These are phyloP conservation scores for Termitomyces sp. DNA, from an alignment of 768 basidiomycete species.

Conservation along the genomic window DNA sequence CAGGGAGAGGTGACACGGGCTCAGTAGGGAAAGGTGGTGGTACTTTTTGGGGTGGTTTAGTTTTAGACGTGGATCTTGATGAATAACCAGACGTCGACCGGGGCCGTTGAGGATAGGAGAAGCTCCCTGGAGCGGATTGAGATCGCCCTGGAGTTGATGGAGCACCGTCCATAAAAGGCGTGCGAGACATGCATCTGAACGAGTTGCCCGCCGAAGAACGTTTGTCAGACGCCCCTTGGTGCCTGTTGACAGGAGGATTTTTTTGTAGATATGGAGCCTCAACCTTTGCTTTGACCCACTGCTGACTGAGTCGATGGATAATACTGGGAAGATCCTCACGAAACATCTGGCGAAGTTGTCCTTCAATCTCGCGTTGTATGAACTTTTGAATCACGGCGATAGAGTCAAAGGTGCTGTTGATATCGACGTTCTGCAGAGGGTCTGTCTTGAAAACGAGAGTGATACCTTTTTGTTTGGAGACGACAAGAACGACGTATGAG, in stretches of 20 bases:
- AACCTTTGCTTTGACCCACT: conserved; percentile 92
- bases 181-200: conserved; percentile 16
- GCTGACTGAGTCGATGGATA: conserved; percentile 92
- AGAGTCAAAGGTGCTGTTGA: conserved; percentile 96
- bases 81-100: conserved; percentile 39
- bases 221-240: conserved; percentile 24
- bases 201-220: conserved; percentile 36
- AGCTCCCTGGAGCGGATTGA: conserved; percentile 7
- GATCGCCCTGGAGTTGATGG: conserved; percentile 4
- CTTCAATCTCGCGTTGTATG: conserved; percentile 96
- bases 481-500: conserved; percentile 96
- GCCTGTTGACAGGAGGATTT: conserved; percentile 30
- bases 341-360: conserved; percentile 96
- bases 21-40: conserved; percentile 22
- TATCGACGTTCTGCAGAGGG: conserved; percentile 95
- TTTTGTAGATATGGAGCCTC: conserved; percentile 83
- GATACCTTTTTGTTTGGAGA: conserved; percentile 96
- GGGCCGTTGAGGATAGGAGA: conserved; percentile 20
- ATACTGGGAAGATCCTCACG: conserved; percentile 94
- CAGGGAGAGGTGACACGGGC: conserved; percentile 17
- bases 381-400: conserved; percentile 98
- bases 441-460: conserved; percentile 99
- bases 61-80: conserved; percentile 16
- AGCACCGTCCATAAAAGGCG: conserved; percentile 3
- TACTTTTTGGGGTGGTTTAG: conserved; percentile 9